Percentiles rank a stretch among this genome's conserved stretches.
phyloP scores from a whole-genome alignment of 139 green algal species.

The Closterium sp. region DNA sequence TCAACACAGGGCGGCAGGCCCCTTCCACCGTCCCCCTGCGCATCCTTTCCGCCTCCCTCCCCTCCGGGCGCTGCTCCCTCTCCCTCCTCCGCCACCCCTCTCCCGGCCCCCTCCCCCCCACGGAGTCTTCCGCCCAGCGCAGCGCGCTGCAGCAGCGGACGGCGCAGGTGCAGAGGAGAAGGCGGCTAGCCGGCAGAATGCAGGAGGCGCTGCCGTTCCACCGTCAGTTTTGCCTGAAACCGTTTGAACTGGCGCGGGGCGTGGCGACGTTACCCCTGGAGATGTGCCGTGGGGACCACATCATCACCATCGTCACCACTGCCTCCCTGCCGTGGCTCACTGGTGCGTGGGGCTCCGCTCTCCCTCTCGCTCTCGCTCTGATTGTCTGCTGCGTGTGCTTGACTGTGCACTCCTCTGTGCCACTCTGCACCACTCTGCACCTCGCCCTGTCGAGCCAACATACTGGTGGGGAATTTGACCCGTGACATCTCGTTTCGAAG shows the following conservation, averaged over 20 bases:
- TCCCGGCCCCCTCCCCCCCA: background rate
- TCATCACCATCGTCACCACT: constrained; percentile 96
- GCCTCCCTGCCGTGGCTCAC: constrained; percentile 97
- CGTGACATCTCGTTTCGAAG: too few species aligned
- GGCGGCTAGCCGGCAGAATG: background rate
- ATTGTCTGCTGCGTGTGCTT: too few species aligned
- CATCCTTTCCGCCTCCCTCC: background rate
- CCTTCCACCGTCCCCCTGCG: background rate
- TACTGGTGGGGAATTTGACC: too few species aligned
- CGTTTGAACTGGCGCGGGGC: background rate
- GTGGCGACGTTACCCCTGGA: constrained; percentile 3
- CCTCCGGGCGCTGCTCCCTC: background rate
- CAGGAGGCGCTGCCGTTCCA: background rate
- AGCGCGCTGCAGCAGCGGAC: background rate
- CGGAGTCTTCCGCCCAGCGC: background rate
- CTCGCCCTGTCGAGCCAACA: background rate
- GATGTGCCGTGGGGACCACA: constrained; percentile 26
- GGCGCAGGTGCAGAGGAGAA: background rate
- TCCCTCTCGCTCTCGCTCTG: constrained; percentile 37
- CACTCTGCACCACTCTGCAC: background rate
- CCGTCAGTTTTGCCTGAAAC: background rate
- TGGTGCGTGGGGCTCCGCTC: constrained; percentile 91
- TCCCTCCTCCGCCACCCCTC: background rate
- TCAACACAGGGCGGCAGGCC: background rate
- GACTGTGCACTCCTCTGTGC: background rate